Percentiles rank a stretch among this genome's conserved stretches.
phyloP scores from a whole-genome alignment of 345 rosid species.

The Dipteronia sinensis region DNA sequence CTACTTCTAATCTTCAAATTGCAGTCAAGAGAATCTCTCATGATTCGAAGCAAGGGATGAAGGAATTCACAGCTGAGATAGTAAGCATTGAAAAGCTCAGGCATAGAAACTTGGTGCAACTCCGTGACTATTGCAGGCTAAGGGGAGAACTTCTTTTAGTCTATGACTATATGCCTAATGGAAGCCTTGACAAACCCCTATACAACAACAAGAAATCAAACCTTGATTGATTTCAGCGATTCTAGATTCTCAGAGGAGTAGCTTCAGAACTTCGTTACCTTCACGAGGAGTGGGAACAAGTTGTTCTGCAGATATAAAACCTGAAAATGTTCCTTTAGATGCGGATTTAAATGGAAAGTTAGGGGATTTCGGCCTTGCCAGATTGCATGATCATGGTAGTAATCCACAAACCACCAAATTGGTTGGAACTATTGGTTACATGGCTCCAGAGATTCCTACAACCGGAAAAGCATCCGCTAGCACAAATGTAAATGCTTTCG shows the following conservation, averaged over 20 bases:
- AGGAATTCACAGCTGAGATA: slow-evolving; percentile 45
- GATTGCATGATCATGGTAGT: slow-evolving; percentile 37
- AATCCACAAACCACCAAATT: slow-evolving; percentile 30
- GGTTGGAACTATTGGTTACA: slow-evolving; percentile 52
- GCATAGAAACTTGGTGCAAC: slow-evolving; percentile 53
- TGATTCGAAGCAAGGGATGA: slow-evolving; percentile 54
- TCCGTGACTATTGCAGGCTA: slow-evolving; percentile 56
- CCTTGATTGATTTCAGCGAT: slow-evolving; percentile 42
- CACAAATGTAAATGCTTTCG: slow-evolving; percentile 6
- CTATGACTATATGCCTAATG: slow-evolving; percentile 44
- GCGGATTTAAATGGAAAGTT: slow-evolving; percentile 38
- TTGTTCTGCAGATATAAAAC: slow-evolving; percentile 47
- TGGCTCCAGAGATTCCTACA: slow-evolving; percentile 45
- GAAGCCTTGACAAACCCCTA: slow-evolving; percentile 45
- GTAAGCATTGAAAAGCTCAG: slow-evolving; percentile 45
- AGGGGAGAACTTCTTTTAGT: slow-evolving; percentile 50
- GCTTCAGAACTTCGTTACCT: slow-evolving; percentile 36
- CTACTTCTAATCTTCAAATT: no score
- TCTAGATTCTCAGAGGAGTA: slow-evolving; percentile 37
- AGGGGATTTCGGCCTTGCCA: slow-evolving; percentile 48
- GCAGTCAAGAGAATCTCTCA: no score
- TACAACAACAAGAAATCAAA: slow-evolving; percentile 5
- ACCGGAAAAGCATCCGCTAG: slow-evolving; percentile 28
- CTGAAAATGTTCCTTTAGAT: slow-evolving; percentile 41
- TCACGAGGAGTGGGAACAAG: slow-evolving; percentile 52